These are phyloP conservation scores for Botrytis aclada DNA, from an alignment of 2,329 filamentous ascomycete species.

Conservation along the genomic window DNA sequence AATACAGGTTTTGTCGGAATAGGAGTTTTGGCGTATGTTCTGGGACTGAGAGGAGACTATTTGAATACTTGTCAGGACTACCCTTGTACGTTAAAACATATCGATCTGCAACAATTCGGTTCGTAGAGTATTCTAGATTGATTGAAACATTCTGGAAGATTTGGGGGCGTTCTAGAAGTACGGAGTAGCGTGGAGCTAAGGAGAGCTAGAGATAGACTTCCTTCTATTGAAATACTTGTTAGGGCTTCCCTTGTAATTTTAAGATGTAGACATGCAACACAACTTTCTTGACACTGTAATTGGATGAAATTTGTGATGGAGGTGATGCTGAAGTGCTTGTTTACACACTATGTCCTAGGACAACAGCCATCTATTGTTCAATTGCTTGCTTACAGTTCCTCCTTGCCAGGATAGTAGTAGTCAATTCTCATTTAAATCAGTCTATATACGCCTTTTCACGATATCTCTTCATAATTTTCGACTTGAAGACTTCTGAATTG, in stretches of 20 bases:
- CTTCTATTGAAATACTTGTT: neutral
- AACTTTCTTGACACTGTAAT: neutral
- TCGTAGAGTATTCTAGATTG: neutral
- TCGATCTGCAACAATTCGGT: neutral
- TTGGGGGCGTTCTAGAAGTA: neutral
- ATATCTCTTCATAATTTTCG: neutral
- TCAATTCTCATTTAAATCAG: too few relatives aligned
- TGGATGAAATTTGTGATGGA: neutral
- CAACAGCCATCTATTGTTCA: too few relatives aligned
- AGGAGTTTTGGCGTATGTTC: neutral
- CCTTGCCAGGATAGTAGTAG: neutral
- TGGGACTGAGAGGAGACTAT: neutral
- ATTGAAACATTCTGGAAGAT: neutral
- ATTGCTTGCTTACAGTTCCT: neutral
- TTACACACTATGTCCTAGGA: neutral
- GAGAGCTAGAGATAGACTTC: neutral
- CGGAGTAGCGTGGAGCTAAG: neutral
- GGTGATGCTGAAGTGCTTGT: neutral
- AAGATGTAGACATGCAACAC: neutral
- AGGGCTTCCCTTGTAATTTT: neutral
- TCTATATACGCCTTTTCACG: neutral
- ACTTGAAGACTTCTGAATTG: neutral
- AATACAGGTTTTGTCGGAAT: neutral
- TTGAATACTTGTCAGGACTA: neutral
- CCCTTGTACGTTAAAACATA: neutral